Conservation (phyloP, 352 stramenopile genomes). For the Globisporangium alternatum region DNA sequence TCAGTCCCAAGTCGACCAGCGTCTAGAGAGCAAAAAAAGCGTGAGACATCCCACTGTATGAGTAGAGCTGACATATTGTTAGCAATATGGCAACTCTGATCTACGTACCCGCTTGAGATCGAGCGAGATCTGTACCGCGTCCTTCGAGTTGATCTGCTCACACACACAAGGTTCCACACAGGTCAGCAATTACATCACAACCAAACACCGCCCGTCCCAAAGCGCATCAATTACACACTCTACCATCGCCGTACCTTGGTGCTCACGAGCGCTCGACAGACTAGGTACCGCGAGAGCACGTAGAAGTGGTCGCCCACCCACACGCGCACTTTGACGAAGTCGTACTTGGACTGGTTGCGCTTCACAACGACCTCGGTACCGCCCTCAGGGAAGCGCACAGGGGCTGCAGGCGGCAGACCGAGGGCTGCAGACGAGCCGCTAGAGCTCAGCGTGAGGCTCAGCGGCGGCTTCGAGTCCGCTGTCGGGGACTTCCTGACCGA, state of each 20-base stretch:
- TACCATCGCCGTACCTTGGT: slow-evolving; percentile 49
- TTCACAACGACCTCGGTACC: slow-evolving; percentile 52
- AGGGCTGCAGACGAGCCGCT: neutral
- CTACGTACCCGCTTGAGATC: slow-evolving; percentile 77
- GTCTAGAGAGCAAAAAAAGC: slow-evolving; percentile 34
- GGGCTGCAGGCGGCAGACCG: slow-evolving; percentile 8
- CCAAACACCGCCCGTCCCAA: neutral
- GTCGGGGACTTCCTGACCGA: slow-evolving; percentile 2
- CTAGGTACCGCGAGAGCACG: slow-evolving; percentile 83
- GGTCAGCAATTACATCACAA: neutral
- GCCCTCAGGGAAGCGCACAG: slow-evolving; percentile 16
- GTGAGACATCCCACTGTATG: neutral
- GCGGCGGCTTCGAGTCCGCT: slow-evolving; percentile 8
- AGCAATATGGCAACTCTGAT: neutral
- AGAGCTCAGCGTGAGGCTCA: slow-evolving; percentile 4
- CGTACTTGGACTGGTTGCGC: slow-evolving; percentile 89
- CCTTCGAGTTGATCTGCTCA: slow-evolving; percentile 77
- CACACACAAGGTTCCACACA: neutral
- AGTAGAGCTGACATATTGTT: neutral
- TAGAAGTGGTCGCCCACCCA: slow-evolving; percentile 90
- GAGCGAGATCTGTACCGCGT: slow-evolving; percentile 86
- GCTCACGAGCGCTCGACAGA: slow-evolving; percentile 81
- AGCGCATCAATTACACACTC: too few species aligned
- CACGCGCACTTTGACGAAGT: slow-evolving; percentile 89
- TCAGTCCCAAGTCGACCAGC: slow-evolving; percentile 81